Evolutionary conservation across 2,329 filamentous ascomycete species (phyloP), one percentile per base, ranked within the genome.

Genomic region (Sphaceloma murrayae): DNA sequence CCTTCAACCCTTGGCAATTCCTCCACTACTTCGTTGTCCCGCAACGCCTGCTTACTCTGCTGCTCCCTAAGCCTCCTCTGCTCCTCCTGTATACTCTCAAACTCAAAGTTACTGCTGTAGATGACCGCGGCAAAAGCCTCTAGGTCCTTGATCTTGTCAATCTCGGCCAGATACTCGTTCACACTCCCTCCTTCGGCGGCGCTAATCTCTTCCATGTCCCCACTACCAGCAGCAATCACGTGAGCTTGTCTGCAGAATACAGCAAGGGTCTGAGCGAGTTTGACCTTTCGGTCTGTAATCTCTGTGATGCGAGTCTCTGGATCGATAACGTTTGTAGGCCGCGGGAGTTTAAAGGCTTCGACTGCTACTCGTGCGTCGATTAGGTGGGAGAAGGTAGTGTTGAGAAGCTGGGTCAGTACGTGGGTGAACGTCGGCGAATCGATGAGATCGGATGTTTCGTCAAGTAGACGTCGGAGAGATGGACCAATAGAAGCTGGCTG

Each of bases 401-500:
- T 88, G 48, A 96, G 82, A 46, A 95, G 74, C 47, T 85, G 78
- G 2, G 82, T 85, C 33, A 95, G 73, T 26, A 98, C 87, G 56
- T 87, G 82, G 0, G 80, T 76, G 64, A 96, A 96, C 26, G 85
- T 77, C 0, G 91, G 91, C 1, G 91, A 95, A 58, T 98, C 91
- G 58, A 96, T 81, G 17, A 98, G 75, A 60, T 98, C 91, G 29
- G 89, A 85, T 2, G 91, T 96, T 68, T 98, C 91, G 60, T 98
- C 89, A 1, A 98, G 75, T 14, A 98, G 75, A 47, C 84, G 81
- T 46, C 89, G 79, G 46, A 98, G 75, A 1, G 79, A 75, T 5
- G 71, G 60, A n/a, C n/a, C n/a, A n/a, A n/a, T n/a, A n/a, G n/a
- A 73, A 70, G 21, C 68, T 61, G 9, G 64, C 53, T n/a, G 66